Percentiles rank a stretch among this genome's conserved stretches.
phyloP scores from a whole-genome alignment of 352 stramenopile species.

The Phytophthora citrophthora region DNA sequence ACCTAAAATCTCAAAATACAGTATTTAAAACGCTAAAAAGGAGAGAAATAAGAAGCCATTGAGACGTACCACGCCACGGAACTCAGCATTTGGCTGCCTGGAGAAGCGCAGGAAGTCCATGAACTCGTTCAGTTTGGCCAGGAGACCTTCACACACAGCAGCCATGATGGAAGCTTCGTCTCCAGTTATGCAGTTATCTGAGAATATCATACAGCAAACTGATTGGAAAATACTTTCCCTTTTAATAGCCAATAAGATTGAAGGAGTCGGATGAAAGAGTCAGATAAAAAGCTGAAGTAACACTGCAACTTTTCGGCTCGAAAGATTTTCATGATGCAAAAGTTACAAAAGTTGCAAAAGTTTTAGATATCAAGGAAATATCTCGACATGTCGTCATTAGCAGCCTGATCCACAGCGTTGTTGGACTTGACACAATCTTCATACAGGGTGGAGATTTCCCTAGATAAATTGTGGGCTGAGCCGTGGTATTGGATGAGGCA shows the following conservation, averaged over 20 bases:
- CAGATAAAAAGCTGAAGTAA: constrained; percentile 15
- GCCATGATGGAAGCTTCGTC: constrained; percentile 25
- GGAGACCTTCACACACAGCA: constrained; percentile 64
- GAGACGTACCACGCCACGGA: constrained; percentile 60
- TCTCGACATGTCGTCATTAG: constrained; percentile 17
- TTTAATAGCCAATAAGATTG: background rate
- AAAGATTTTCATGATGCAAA: too few relatives aligned
- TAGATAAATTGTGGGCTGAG: constrained; percentile 28
- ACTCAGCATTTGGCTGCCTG: constrained; percentile 46
- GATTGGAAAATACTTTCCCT: background rate
- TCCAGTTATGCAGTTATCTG: background rate
- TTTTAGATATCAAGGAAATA: constrained; percentile 25
- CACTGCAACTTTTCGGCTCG: too few relatives aligned
- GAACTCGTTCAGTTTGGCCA: constrained; percentile 85
- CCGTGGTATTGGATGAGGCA: constrained; percentile 35
- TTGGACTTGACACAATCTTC: constrained; percentile 25
- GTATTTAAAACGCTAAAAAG: background rate
- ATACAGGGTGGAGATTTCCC: constrained; percentile 17
- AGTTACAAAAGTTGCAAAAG: too few relatives aligned
- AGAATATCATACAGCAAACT: constrained; percentile 3
- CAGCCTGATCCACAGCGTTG: background rate
- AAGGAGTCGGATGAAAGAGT: constrained; percentile 19
- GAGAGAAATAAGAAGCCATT: background rate
- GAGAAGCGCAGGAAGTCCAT: constrained; percentile 87
- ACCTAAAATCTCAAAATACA: constrained; percentile 47